A percentile compares a stretch with the other conserved stretches of the same genome.
phyloP scores from a whole-genome alignment of 371 early-diverging fungal genomes.

The Mortierella polycephala region DNA sequence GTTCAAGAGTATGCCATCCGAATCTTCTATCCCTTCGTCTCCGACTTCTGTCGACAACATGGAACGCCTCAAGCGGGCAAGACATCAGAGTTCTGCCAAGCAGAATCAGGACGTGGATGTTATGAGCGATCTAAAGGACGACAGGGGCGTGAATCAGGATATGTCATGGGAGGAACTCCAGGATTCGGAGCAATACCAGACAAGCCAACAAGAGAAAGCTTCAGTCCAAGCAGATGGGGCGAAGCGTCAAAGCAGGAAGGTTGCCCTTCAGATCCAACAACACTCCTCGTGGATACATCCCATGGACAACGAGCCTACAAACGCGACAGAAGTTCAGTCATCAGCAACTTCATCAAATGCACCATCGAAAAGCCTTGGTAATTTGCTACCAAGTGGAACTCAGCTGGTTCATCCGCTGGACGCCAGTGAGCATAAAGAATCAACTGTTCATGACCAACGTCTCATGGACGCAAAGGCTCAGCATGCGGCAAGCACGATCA shows the following conservation, averaged over 20 bases:
- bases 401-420: slow-evolving; percentile 35
- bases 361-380: slow-evolving; percentile 1
- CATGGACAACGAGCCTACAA: slow-evolving; percentile 19
- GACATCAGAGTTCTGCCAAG: slow-evolving; percentile 9
- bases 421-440: background rate
- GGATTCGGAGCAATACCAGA: background rate
- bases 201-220: background rate
- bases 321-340: slow-evolving; percentile 1
- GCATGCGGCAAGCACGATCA: too few species aligned
- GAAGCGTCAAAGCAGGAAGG: background rate
- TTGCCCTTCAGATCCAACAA: slow-evolving; percentile 1
- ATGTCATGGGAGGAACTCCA: slow-evolving; percentile 10
- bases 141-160: background rate
- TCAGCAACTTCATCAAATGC: slow-evolving; percentile 1
- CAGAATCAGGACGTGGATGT: background rate
- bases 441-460: background rate
- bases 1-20: slow-evolving; percentile 13
- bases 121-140: background rate
- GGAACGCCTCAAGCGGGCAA: slow-evolving; percentile 36
- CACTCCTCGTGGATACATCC: slow-evolving; percentile 28
- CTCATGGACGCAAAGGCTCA: background rate
- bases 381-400: background rate
- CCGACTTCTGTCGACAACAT: slow-evolving; percentile 4
- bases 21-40: slow-evolving; percentile 15
- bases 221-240: background rate